Evolutionary conservation across 2,329 filamentous ascomycete species (phyloP), one percentile per base, ranked within the genome.

Genomic region (Ophiobolus disseminans): DNA sequence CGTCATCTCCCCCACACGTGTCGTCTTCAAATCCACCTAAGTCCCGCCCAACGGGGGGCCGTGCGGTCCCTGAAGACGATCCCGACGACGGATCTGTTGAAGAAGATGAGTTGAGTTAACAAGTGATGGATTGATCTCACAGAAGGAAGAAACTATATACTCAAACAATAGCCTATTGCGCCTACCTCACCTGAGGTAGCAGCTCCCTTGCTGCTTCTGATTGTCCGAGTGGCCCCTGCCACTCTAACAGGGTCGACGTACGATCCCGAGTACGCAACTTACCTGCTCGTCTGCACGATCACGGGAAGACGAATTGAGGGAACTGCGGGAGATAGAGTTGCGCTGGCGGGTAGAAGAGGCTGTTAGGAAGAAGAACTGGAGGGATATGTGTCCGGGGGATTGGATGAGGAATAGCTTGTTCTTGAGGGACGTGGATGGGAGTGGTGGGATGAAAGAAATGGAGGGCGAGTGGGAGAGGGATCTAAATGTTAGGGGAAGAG

Each of bases 191-290:
- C n/a, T n/a, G n/a, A n/a, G n/a, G n/a, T n/a, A n/a, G n/a, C n/a
- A n/a, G n/a, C n/a, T n/a, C n/a, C n/a, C n/a, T n/a, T n/a, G n/a
- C n/a, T n/a, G n/a, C n/a, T n/a, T n/a, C n/a, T n/a, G n/a, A n/a
- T n/a, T n/a, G n/a, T n/a, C n/a, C n/a, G n/a, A n/a, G n/a, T n/a
- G n/a, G n/a, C n/a, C n/a, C n/a, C n/a, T n/a, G n/a, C n/a, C n/a
- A n/a, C n/a, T n/a, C n/a, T n/a, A n/a, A n/a, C n/a, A n/a, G n/a
- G n/a, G n/a, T n/a, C n/a, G n/a, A n/a, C n/a, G n/a, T 40, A 40
- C 25, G 25, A 31, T 20, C 25, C 38, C 5, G 38, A 40, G 10
- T 40, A 40, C 25, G 38, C 25, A 19, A 31, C 38, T 14, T 40
- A 40, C 17, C 25, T 40, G 14, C 7, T 42, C 13, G 16, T 19